phyloP scores from a whole-genome alignment of 139 green algal species.

The Diplosphaera chodatii region DNA sequence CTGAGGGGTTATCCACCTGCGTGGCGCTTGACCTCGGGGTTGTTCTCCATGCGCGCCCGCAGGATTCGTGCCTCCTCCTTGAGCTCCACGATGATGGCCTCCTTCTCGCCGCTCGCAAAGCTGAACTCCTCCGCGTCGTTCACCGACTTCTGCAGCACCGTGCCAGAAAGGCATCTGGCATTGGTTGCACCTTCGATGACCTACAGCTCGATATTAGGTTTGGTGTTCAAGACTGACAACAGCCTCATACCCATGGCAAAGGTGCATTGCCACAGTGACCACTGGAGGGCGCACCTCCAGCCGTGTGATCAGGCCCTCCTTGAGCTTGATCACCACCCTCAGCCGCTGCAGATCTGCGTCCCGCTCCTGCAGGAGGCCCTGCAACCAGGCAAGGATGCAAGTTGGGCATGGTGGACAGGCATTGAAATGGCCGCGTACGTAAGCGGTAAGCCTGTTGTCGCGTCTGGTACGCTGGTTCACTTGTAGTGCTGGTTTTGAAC shows the following conservation, averaged over 20 bases:
- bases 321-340: conserved; percentile 44
- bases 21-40: conserved; percentile 45
- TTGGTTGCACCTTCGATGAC: no score
- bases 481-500: no score
- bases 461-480: no score
- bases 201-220: no score
- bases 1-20: not conserved
- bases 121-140: conserved; percentile 1
- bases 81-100: conserved; percentile 10
- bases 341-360: conserved; percentile 41
- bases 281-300: conserved; percentile 12
- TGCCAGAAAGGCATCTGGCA: no score
- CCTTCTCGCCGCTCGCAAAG: conserved; percentile 3
- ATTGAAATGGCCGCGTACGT: no score
- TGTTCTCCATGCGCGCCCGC: conserved; percentile 21
- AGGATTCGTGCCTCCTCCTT: conserved; percentile 29
- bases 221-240: not conserved
- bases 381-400: not conserved
- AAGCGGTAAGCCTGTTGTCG: no score
- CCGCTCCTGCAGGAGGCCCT: conserved; percentile 25
- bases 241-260: no score
- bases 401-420: not conserved
- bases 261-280: not conserved
- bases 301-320: conserved; percentile 31
- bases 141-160: not conserved